Base-by-base conservation (phyloP, 1,139 yeast genomes). In the Saccharomyces hybrid region DNA sequence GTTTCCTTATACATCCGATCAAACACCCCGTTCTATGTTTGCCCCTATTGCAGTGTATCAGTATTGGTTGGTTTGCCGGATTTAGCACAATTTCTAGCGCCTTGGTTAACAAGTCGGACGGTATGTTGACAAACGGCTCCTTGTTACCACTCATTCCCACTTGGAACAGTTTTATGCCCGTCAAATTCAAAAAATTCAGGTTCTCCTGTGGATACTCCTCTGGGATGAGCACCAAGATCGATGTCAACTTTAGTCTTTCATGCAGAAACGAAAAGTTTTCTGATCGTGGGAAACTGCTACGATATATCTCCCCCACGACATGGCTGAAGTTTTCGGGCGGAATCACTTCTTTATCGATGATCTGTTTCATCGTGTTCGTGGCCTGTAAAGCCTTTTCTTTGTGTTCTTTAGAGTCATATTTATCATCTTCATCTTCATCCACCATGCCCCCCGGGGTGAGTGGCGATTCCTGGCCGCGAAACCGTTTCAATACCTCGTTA, bases 1-100 rank as follows among this genome's bases (percentile, higher is more conserved):
- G 73, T 62, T 95, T 77, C 57, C 99, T 74, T 47, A 93, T 76
- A 62, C 96, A 93, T 2, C 99, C 99, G 9, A 93, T 93, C 16
- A 93, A 76, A 70, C 98, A 93, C 0, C 99, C 99, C 0, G 99
- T 93, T 62, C 99, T 79, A 69, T 93, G 99, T 65, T 93, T 93
- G 7, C 99, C 99, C 56, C 97, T 76, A 71, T 93, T 93, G 71
- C 99, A 93, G 72, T 93, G 99, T 50, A 93, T 88, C 57, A 93
- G 75, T 12, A 93, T 76, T 0, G 99, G 99, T 57, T 90, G 98
- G 70, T 93, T 91, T 16, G 70, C 82, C 0, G 96, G 96, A 64
- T 93, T 78, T 14, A 90, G 71, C 12, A 90, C 89, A 28, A 90
- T 84, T 64, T 86, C 84, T 58, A 91, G 75, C 0, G 98, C 97